phyloP scores from a whole-genome alignment of 352 stramenopile genomes.

The Pythium apleroticum region DNA sequence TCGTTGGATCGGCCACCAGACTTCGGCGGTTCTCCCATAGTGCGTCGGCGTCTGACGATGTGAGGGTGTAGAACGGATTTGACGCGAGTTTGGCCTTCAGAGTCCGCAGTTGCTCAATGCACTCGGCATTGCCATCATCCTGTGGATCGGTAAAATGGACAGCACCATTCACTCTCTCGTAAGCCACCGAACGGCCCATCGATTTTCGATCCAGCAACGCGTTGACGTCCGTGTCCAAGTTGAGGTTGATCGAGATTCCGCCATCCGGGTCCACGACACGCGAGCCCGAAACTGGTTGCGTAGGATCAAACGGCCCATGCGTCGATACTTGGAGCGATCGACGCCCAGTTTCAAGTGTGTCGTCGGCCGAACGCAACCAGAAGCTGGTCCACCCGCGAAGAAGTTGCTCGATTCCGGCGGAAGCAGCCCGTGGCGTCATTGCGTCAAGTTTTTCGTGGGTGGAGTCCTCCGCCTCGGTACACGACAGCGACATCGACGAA shows the following conservation, averaged over 20 bases:
- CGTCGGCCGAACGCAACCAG: neutral
- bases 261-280: neutral
- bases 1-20: slow-evolving; percentile 24
- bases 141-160: neutral
- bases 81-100: slow-evolving; percentile 9
- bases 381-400: slow-evolving; percentile 12
- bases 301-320: neutral
- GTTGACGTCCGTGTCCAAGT: neutral
- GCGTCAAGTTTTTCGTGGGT: neutral
- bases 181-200: neutral
- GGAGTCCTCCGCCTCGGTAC: slow-evolving; percentile 4
- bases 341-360: neutral
- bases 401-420: neutral
- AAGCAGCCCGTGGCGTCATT: neutral
- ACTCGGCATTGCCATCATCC: neutral
- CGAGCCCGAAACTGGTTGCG: neutral
- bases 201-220: neutral
- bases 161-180: neutral
- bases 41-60: slow-evolving; percentile 17
- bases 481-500: slow-evolving; percentile 11
- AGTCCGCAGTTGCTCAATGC: neutral
- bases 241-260: neutral
- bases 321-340: slow-evolving; percentile 4
- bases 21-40: slow-evolving; percentile 24
- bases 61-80: slow-evolving; percentile 30